Conservation (phyloP, 225 moss, liverwort and hornwort species). For the Polytrichum commune region DNA sequence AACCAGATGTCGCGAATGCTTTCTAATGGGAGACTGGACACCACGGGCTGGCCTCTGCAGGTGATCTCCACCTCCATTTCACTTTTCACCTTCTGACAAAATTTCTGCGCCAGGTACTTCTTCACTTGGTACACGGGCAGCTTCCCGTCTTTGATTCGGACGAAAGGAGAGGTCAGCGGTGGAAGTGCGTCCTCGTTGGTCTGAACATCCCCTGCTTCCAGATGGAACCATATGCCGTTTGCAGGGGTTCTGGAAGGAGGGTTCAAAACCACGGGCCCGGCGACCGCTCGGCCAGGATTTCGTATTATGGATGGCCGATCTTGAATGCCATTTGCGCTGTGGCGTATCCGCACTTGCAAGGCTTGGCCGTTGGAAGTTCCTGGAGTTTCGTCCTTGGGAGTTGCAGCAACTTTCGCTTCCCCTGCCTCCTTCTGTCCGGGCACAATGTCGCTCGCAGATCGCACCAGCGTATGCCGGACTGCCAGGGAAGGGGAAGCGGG, state of each 20-base stretch:
- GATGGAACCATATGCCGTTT: constrained; percentile 93
- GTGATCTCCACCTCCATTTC: constrained; percentile 91
- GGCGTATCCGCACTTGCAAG: constrained; percentile 54
- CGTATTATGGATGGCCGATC: constrained; percentile 62
- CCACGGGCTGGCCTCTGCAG: constrained; percentile 93
- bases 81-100: constrained; percentile 48
- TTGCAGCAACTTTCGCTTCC: constrained; percentile 24
- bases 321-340: constrained; percentile 53
- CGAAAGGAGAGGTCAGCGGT: constrained; percentile 67
- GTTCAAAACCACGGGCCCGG: constrained; percentile 35
- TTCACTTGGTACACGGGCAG: constrained; percentile 84
- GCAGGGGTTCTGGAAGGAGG: constrained; percentile 29
- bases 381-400: constrained; percentile 15
- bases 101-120: constrained; percentile 83
- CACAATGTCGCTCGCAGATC: constrained; percentile 7
- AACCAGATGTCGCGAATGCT: constrained; percentile 98
- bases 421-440: constrained; percentile 21
- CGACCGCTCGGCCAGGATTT: constrained; percentile 26
- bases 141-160: constrained; percentile 93
- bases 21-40: constrained; percentile 93
- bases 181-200: constrained; percentile 78
- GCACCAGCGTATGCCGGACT: constrained; percentile 22
- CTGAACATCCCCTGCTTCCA: constrained; percentile 69
- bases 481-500: constrained; percentile 23
- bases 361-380: constrained; percentile 31